These are phyloP conservation scores for Nakazawaea populi DNA, from an alignment of 805 yeast genomes.

Conservation along the genomic window DNA sequence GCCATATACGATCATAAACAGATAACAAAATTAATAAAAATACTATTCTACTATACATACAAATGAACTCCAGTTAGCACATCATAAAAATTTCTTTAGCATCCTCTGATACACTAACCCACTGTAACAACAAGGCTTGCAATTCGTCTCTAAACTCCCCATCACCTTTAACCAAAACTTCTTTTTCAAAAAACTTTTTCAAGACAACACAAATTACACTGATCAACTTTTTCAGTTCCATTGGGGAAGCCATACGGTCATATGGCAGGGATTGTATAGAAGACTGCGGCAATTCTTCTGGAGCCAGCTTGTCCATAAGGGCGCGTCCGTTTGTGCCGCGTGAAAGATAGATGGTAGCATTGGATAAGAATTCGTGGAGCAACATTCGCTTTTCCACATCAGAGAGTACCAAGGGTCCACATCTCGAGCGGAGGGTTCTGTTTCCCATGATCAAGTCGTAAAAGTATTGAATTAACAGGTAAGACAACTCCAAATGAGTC, in stretches of 20 bases:
- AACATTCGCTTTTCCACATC: constrained; percentile 61
- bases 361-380: constrained; percentile 63
- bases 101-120: constrained; percentile 60
- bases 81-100: constrained; percentile 47
- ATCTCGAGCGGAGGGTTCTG: constrained; percentile 59
- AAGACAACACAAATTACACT: constrained; percentile 60
- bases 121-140: constrained; percentile 53
- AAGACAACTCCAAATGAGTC: constrained; percentile 54
- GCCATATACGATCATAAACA: background rate
- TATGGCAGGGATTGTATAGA: constrained; percentile 8
- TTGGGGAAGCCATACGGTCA: constrained; percentile 25
- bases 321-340: constrained; percentile 21
- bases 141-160: constrained; percentile 55
- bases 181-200: constrained; percentile 39
- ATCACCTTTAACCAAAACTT: constrained; percentile 36
- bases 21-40: no score
- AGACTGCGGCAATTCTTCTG: background rate
- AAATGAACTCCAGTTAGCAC: no score
- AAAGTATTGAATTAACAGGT: constrained; percentile 53
- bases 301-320: background rate
- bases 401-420: constrained; percentile 48
- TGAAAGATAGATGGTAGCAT: constrained; percentile 39
- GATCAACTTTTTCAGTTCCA: constrained; percentile 34
- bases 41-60: no score
- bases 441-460: constrained; percentile 52